phyloP scores from a whole-genome alignment of 441 rosid genomes.

The Jatropha multifida region DNA sequence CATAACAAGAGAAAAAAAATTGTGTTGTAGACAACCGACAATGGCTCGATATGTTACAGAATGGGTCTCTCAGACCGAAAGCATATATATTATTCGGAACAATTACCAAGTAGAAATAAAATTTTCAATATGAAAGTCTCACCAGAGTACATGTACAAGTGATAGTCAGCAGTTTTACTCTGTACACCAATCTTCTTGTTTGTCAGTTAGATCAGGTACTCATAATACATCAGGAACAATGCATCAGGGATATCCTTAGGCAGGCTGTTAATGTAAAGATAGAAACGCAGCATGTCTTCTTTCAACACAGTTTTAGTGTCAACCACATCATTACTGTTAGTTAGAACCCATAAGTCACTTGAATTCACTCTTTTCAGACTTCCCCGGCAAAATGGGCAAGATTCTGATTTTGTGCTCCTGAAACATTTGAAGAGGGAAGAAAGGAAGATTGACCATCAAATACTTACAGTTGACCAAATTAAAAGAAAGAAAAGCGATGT shows the following conservation, averaged over 20 bases:
- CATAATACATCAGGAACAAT: conserved; percentile 68
- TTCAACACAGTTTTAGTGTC: conserved; percentile 59
- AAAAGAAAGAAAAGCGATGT: not conserved
- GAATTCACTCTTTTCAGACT: conserved; percentile 81
- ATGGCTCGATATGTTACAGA: not conserved
- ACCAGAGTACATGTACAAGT: conserved; percentile 15
- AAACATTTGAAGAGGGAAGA: conserved; percentile 15
- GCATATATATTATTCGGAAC: conserved; percentile 15
- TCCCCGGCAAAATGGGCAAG: conserved; percentile 89
- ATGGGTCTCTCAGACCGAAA: not conserved
- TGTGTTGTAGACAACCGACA: not conserved
- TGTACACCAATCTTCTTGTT: conserved; percentile 16
- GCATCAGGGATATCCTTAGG: conserved; percentile 78
- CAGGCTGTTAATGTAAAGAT: conserved; percentile 63
- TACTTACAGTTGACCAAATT: not conserved
- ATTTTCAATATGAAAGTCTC: conserved; percentile 20
- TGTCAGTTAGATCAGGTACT: conserved; percentile 40
- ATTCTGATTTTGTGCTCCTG: conserved; percentile 85
- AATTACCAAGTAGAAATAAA: conserved; percentile 4
- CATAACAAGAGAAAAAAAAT: not conserved
- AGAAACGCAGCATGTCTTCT: conserved; percentile 71
- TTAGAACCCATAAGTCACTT: conserved; percentile 86
- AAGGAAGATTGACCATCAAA: not conserved
- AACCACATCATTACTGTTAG: conserved; percentile 69
- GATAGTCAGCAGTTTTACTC: conserved; percentile 19